Evolutionary conservation across 441 rosid genomes (phyloP).

Genomic region (Bocquillonia castaneifolia): DNA sequence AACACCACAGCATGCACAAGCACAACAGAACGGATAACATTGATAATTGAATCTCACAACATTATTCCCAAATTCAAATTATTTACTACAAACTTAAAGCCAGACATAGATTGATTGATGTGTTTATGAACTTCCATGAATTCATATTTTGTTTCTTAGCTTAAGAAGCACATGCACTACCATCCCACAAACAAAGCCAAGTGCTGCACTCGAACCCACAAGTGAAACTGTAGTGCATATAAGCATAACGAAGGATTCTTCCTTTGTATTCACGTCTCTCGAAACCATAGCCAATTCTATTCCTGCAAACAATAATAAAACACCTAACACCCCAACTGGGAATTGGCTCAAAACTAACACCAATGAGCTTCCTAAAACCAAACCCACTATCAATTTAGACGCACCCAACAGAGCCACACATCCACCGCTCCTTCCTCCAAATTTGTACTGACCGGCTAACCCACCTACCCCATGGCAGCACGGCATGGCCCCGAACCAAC

Average conservation of each 20-base stretch:
- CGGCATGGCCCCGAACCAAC: conserved; percentile 92
- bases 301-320: conserved; percentile 64
- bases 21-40: too few species aligned
- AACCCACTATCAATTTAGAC: conserved; percentile 52
- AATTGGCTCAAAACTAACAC: conserved; percentile 56
- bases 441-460: conserved; percentile 84
- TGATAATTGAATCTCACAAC: too few species aligned
- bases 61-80: too few species aligned
- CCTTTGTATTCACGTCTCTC: conserved; percentile 73
- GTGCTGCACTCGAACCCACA: conserved; percentile 55
- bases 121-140: too few species aligned
- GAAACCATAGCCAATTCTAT: conserved; percentile 78
- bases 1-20: too few species aligned
- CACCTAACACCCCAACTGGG: conserved; percentile 71
- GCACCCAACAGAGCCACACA: conserved; percentile 62
- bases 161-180: too few species aligned
- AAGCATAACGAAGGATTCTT: conserved; percentile 66
- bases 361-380: conserved; percentile 68
- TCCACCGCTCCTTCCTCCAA: conserved; percentile 79
- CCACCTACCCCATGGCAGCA: conserved; percentile 84
- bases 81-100: too few species aligned
- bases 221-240: conserved; percentile 61
- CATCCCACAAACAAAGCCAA: conserved; percentile 69
- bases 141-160: too few species aligned
- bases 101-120: too few species aligned